phyloP scores from a whole-genome alignment of 129 eudicot species.

The Glebionis coronaria region DNA sequence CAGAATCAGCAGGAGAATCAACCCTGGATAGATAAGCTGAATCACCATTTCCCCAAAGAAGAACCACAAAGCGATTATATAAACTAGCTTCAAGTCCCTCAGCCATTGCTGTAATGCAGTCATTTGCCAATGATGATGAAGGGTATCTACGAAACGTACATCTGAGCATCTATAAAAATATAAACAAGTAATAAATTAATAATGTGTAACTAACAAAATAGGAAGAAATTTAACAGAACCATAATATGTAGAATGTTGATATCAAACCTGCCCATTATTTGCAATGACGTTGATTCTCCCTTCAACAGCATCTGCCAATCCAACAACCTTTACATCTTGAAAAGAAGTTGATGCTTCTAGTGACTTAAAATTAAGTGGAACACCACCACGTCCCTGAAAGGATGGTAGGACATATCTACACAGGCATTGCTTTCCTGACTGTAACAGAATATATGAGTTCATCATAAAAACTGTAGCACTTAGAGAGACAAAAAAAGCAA shows the following conservation, averaged over 20 bases:
- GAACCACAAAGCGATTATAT: slow-evolving; percentile 66
- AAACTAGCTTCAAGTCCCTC: slow-evolving; percentile 65
- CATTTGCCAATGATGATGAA: slow-evolving; percentile 79
- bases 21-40: slow-evolving; percentile 47
- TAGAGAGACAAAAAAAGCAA: not conserved
- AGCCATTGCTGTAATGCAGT: slow-evolving; percentile 90
- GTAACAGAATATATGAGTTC: slow-evolving; percentile 22
- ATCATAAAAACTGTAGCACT: slow-evolving; percentile 6
- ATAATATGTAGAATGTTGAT: slow-evolving; percentile 6
- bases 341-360: slow-evolving; percentile 38
- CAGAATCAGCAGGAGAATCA: slow-evolving; percentile 59
- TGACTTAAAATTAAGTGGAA: slow-evolving; percentile 32
- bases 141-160: slow-evolving; percentile 82
- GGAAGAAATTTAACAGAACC: slow-evolving; percentile 8
- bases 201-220: not conserved
- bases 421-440: slow-evolving; percentile 95
- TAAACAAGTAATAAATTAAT: slow-evolving; percentile 1
- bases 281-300: slow-evolving; percentile 75
- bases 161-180: slow-evolving; percentile 57
- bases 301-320: slow-evolving; percentile 82
- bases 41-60: slow-evolving; percentile 74
- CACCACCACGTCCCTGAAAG: slow-evolving; percentile 35
- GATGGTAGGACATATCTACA: slow-evolving; percentile 73
- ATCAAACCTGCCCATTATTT: slow-evolving; percentile 73
- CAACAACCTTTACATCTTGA: slow-evolving; percentile 59